Conservation (phyloP, 2,329 filamentous ascomycete species). For the Penicillium aurantiogriseum region DNA sequence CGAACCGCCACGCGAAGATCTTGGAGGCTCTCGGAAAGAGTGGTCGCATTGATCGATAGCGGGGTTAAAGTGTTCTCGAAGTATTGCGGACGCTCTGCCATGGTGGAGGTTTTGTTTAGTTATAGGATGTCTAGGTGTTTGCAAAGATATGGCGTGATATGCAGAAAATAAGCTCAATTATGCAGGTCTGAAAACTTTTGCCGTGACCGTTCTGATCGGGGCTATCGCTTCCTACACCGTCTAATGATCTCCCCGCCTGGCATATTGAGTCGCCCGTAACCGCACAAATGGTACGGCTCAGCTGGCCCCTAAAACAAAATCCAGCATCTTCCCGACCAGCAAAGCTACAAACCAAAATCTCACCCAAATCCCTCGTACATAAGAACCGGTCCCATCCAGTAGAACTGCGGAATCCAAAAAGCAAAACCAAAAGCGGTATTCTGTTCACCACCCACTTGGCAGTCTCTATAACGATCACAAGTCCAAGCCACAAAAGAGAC, state of each 20-base stretch:
- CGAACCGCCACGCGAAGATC: conserved; percentile 33
- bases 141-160: conserved; percentile 14
- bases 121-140: background rate
- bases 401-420: too few species aligned
- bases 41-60: conserved; percentile 12
- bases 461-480: too few species aligned
- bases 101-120: conserved; percentile 2
- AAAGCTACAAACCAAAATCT: background rate
- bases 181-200: background rate
- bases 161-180: background rate
- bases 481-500: too few species aligned
- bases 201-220: background rate
- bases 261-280: background rate
- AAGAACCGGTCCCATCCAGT: too few species aligned
- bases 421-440: too few species aligned
- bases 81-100: conserved; percentile 25
- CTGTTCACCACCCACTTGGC: too few species aligned
- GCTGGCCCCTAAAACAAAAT: background rate
- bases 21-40: conserved; percentile 21
- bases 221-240: background rate
- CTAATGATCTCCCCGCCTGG: too few species aligned
- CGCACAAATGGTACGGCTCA: background rate
- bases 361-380: too few species aligned
- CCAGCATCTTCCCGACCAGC: background rate
- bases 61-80: conserved; percentile 22